Evolutionary conservation across 495 filamentous ascomycete species (phyloP).

Genomic region (Penicillium cosmopolitanum): DNA sequence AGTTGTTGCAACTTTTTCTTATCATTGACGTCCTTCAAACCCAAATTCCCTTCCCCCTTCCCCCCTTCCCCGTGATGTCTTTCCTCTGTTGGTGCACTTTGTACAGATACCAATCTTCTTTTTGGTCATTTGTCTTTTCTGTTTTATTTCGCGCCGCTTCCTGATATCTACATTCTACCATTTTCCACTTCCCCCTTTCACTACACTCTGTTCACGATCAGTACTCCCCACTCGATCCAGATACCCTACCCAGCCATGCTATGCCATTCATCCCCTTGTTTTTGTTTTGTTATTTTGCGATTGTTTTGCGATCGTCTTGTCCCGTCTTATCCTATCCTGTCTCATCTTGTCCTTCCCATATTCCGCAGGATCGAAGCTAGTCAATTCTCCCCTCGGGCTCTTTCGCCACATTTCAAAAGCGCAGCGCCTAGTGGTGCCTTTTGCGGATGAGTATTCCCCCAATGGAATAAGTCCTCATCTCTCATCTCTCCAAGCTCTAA

Average conservation of each 20-base stretch:
- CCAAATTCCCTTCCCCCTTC: slow-evolving; percentile 26
- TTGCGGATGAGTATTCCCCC: background rate
- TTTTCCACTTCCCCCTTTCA: slow-evolving; percentile 1
- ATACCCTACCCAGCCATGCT: slow-evolving; percentile 28
- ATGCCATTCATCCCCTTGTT: background rate
- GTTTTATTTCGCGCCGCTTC: background rate
- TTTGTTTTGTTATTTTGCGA: too few relatives aligned
- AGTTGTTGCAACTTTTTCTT: background rate
- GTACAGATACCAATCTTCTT: slow-evolving; percentile 27
- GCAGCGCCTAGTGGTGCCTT: background rate
- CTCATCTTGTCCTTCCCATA: slow-evolving; percentile 25
- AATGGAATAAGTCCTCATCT: too few relatives aligned
- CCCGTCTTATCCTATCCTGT: background rate
- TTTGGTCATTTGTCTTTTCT: slow-evolving; percentile 16
- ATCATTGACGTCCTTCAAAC: slow-evolving; percentile 22
- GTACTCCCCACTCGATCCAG: slow-evolving; percentile 31
- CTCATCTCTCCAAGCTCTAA: too few relatives aligned
- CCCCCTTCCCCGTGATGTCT: slow-evolving; percentile 8
- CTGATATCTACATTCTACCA: background rate
- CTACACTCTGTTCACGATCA: slow-evolving; percentile 29
- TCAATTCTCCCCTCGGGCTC: slow-evolving; percentile 13
- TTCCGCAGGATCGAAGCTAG: slow-evolving; percentile 33
- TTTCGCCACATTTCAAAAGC: too few relatives aligned
- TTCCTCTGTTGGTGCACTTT: slow-evolving; percentile 14
- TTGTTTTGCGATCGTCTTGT: too few relatives aligned